Base-by-base conservation (phyloP, 495 filamentous ascomycete species). In the Lepidopterella palustris region DNA sequence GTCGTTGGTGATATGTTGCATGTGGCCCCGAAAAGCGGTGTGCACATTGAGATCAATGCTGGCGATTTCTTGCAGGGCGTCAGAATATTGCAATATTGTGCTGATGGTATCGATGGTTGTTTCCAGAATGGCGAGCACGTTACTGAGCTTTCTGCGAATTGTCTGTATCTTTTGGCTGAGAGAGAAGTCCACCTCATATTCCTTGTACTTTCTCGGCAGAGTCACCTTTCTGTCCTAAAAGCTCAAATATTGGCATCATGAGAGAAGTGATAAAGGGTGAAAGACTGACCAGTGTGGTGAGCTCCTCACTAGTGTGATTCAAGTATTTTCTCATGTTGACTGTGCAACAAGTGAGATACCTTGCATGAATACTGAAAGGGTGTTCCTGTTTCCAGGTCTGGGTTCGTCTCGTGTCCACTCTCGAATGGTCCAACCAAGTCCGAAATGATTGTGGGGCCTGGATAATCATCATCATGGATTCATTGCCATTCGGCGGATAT, bases 401-500 rank as follows among this genome's bases (percentile, higher is more conserved):
- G 10, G 20, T 23, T 39, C 8, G 15, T 8, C 8, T 15, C 32
- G 6, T 6, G 15, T 6, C 32, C 15, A 15, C 5, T 6, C 6
- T 23, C 6, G 45, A 47, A n/a, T 9, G 45, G 6, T 9, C 9
- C 10, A 47, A n/a, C 10, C 10, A 47, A 23, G 45, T n/a, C 45
- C 20, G 45, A 23, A 47, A n/a, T 9, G 6, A 5, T 23, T 13
- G 20, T 9, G 45, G 45, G 11, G 6, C 18, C 20, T 47, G 45
- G 20, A 47, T 47, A 23, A 47, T 21, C 5, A 47, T 9, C 45
- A 5, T 8, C 6, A 23, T 47, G 6, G 45, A 47, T 21, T 13
- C 5, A 21, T 9, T 6, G 6, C 20, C 45, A 21, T 13, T 18
- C 5, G 42, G 3, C 2, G 58, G 56, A 32, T 68, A 66, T 35